Conservation (phyloP, 228 moss, liverwort and hornwort species). For the Sphagnum fallax region DNA sequence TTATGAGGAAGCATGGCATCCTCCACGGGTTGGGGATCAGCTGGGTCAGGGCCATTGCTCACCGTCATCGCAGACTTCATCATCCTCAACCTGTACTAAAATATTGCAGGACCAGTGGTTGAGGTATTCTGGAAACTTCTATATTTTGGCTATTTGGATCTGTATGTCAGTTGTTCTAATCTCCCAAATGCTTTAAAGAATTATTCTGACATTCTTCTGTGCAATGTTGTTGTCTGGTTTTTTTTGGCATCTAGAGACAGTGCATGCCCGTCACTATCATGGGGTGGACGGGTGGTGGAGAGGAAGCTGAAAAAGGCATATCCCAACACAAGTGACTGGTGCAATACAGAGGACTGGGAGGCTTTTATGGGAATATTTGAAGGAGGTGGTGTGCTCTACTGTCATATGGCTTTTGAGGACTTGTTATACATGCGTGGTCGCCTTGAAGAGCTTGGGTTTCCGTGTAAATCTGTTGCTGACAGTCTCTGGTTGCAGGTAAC, state of each 20-base stretch:
- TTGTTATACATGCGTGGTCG: constrained; percentile 54
- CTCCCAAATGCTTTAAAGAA: no score
- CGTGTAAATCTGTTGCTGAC: constrained; percentile 50
- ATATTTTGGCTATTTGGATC: background rate
- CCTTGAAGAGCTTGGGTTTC: constrained; percentile 49
- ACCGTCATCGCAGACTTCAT: constrained; percentile 33
- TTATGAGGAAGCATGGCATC: constrained; percentile 40
- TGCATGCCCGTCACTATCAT: constrained; percentile 29
- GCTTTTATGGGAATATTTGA: constrained; percentile 55
- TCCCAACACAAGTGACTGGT: constrained; percentile 37
- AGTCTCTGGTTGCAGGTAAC: constrained; percentile 57
- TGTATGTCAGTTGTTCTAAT: no score
- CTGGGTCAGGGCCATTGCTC: constrained; percentile 34
- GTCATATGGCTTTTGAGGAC: constrained; percentile 57
- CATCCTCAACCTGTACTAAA: constrained; percentile 30
- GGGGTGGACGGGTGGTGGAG: constrained; percentile 57
- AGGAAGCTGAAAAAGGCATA: constrained; percentile 45
- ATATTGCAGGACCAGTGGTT: constrained; percentile 31
- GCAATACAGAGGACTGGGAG: constrained; percentile 51
- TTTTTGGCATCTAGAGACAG: constrained; percentile 20
- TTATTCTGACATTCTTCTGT: no score
- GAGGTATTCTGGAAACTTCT: constrained; percentile 15
- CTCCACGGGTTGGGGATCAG: constrained; percentile 27
- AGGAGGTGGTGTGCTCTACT: constrained; percentile 52
- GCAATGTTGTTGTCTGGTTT: constrained; percentile 2